Evolutionary conservation across 768 basidiomycete species (phyloP).

Genomic region (Russula brevipes): DNA sequence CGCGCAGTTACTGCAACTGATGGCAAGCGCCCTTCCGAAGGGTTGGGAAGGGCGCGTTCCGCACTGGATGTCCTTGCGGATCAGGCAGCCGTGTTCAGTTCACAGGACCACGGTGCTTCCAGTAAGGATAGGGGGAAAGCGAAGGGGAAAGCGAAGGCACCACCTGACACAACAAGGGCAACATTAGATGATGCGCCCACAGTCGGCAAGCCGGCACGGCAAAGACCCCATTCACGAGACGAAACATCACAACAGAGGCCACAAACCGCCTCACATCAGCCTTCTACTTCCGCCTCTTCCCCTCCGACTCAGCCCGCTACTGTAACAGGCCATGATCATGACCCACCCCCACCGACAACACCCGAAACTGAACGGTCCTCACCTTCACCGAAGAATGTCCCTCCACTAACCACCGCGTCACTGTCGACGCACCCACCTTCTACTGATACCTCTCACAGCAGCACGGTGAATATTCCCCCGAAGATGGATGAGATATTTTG

Average conservation of each 20-base stretch:
- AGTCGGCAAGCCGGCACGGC: background rate
- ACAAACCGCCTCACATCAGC: background rate
- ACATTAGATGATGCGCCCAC: background rate
- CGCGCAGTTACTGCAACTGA: background rate
- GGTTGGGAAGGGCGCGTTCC: slow-evolving; percentile 13
- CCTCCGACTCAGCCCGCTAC: background rate
- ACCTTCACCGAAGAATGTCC: background rate
- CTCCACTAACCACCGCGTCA: background rate
- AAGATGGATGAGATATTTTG: background rate
- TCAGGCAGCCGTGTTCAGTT: slow-evolving; percentile 51
- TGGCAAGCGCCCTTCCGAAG: slow-evolving; percentile 4
- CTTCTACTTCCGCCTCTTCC: background rate
- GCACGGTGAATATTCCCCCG: background rate
- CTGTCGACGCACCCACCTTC: background rate
- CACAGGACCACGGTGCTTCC: slow-evolving; percentile 31
- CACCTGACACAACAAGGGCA: background rate
- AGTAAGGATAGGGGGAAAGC: slow-evolving; percentile 23
- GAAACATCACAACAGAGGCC: background rate
- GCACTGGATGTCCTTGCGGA: slow-evolving; percentile 72
- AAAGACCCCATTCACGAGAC: background rate
- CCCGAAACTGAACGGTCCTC: background rate
- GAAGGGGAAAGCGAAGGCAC: slow-evolving; percentile 17
- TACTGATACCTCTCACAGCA: background rate
- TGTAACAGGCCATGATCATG: background rate
- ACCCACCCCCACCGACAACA: background rate